Conservation (phyloP, 768 basidiomycete species). For the Pleurotus eryngii region DNA sequence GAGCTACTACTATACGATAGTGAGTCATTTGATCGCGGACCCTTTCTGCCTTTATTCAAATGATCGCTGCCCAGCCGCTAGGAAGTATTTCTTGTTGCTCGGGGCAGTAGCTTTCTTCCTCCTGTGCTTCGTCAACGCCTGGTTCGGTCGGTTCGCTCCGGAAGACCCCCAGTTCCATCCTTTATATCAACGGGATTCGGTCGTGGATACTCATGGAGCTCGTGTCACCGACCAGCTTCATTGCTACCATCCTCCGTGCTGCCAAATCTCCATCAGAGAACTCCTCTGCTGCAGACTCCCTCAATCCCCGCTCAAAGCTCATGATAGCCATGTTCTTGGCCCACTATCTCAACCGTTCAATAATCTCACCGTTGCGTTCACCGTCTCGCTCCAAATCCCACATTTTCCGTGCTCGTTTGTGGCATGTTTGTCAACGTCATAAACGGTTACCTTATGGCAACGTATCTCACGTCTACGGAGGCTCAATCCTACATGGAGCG, state of each 20-base stretch:
- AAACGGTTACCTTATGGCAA: constrained; percentile 70
- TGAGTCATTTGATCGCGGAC: no score
- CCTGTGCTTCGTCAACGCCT: constrained; percentile 61
- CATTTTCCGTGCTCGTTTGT: constrained; percentile 50
- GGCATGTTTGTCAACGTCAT: constrained; percentile 65
- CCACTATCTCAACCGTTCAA: constrained; percentile 83
- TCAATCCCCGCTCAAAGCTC: constrained; percentile 39
- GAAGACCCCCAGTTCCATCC: constrained; percentile 19
- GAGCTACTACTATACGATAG: no score
- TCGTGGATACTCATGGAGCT: constrained; percentile 84
- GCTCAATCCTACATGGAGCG: constrained; percentile 40
- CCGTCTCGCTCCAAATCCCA: constrained; percentile 78
- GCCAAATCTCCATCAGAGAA: constrained; percentile 38
- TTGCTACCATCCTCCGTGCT: constrained; percentile 43
- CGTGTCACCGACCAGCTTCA: constrained; percentile 54
- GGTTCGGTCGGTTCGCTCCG: constrained; percentile 75
- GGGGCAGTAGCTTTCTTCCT: constrained; percentile 34
- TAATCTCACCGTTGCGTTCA: constrained; percentile 77
- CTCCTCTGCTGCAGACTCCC: constrained; percentile 25
- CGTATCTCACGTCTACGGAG: constrained; percentile 61
- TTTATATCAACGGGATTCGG: constrained; percentile 20
- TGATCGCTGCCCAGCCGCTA: neutral
- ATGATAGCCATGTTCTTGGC: constrained; percentile 57
- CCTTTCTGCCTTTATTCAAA: no score
- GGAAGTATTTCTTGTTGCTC: constrained; percentile 45